A percentile compares a stretch with the other conserved stretches of the same genome.
phyloP scores from a whole-genome alignment of 345 rosid species.

The Arabidopsis thaliana region TAIR10.1 NC_003070.9:7307501-7308000 shows the following conservation, averaged over 20 bases:
- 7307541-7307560: conserved; percentile 70
- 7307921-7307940: conserved; percentile 96
- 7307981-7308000: conserved; percentile 99
- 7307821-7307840: conserved; percentile 72
- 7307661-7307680: conserved; percentile 96
- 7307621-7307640: conserved; percentile 79
- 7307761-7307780: conserved; percentile 88
- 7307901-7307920: conserved; percentile 82
- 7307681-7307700: conserved; percentile 96
- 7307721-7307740: conserved; percentile 95
- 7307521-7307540: conserved; percentile 78
- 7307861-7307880: conserved; percentile 96
- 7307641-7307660: conserved; percentile 94
- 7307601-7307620: conserved; percentile 88
- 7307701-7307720: conserved; percentile 87
- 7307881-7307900: conserved; percentile 96
- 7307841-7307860: conserved; percentile 83
- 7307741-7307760: conserved; percentile 95
- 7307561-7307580: conserved; percentile 86
- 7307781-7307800: conserved; percentile 92
- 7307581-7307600: conserved; percentile 81
- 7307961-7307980: conserved; percentile 97
- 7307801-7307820: conserved; percentile 95
- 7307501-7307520: conserved; percentile 88
- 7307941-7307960: conserved; percentile 97